phyloP scores from a whole-genome alignment of 2,329 filamentous ascomycete genomes.

The Penicillium frequentans region DNA sequence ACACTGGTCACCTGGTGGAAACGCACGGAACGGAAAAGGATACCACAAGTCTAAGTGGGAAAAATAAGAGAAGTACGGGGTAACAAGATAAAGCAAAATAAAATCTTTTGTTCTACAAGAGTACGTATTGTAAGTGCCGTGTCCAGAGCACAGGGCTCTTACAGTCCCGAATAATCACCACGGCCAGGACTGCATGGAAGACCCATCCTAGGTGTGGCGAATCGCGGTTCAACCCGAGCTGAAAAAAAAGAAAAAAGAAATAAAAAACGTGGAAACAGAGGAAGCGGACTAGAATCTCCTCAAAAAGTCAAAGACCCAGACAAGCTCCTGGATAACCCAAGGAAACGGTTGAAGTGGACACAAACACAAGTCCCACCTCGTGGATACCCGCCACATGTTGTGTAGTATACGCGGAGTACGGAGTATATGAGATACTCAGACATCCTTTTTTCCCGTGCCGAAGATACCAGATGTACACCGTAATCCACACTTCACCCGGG shows the following conservation, averaged over 20 bases:
- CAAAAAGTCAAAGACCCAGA: constrained; percentile 6
- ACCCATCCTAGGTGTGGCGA: constrained; percentile 11
- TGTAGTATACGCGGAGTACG: not conserved
- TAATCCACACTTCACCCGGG: constrained; percentile 5
- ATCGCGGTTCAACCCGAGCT: constrained; percentile 17
- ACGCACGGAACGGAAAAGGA: not conserved
- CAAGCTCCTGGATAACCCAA: constrained; percentile 5
- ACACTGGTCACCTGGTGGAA: not conserved
- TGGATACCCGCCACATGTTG: not conserved
- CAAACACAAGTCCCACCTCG: constrained; percentile 2
- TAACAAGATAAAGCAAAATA: not conserved
- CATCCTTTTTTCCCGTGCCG: not conserved
- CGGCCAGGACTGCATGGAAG: constrained; percentile 6
- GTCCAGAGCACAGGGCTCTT: constrained; percentile 3
- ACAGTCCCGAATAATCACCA: constrained; percentile 6
- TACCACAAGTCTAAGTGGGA: not conserved
- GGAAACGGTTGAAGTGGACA: not conserved
- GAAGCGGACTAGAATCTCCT: constrained; percentile 1
- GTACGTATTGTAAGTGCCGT: not conserved
- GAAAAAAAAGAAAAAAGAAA: constrained; percentile 4
- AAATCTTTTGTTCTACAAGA: not conserved
- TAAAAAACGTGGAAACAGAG: not conserved
- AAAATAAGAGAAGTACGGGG: constrained; percentile 3
- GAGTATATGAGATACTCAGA: not conserved
- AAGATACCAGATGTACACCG: constrained; percentile 2